These are phyloP conservation scores for Aspergillus thermomutatus DNA, from an alignment of 2,329 filamentous ascomycete genomes.

Conservation along the genomic window DNA sequence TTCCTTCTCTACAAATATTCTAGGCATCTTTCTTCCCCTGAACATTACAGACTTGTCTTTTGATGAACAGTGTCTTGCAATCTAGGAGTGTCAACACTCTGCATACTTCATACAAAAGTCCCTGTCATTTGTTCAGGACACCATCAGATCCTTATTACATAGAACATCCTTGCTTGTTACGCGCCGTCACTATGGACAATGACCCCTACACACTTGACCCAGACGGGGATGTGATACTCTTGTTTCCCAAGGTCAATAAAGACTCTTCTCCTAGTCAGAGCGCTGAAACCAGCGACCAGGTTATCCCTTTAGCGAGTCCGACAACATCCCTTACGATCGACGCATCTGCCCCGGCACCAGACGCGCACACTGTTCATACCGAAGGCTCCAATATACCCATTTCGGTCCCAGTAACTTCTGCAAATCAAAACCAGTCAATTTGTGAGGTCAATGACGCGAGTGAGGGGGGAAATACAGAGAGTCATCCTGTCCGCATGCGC, in stretches of 20 bases:
- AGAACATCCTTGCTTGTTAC: not conserved
- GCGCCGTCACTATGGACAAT: not conserved
- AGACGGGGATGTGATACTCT: not conserved
- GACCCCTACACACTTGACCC: not conserved
- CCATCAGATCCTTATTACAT: not conserved
- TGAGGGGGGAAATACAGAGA: not conserved
- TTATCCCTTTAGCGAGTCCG: not conserved
- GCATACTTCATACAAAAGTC: not conserved
- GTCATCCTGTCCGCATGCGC: not conserved
- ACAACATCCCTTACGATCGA: not conserved
- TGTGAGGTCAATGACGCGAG: not conserved
- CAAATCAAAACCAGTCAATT: not conserved
- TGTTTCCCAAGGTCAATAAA: not conserved
- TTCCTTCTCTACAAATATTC: not conserved
- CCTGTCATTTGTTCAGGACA: not conserved
- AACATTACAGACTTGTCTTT: not conserved
- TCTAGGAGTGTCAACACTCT: not conserved
- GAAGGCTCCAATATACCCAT: too few species aligned
- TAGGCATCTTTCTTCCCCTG: not conserved
- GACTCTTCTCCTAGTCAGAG: not conserved
- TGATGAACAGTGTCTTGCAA: not conserved
- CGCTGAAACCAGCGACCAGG: not conserved
- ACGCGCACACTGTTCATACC: not conserved
- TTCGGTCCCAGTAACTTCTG: not conserved
- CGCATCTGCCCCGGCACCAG: not conserved